Evolutionary conservation across 148 eudicot species (phyloP).

Genomic region (Chenopodium formosanum): DNA sequence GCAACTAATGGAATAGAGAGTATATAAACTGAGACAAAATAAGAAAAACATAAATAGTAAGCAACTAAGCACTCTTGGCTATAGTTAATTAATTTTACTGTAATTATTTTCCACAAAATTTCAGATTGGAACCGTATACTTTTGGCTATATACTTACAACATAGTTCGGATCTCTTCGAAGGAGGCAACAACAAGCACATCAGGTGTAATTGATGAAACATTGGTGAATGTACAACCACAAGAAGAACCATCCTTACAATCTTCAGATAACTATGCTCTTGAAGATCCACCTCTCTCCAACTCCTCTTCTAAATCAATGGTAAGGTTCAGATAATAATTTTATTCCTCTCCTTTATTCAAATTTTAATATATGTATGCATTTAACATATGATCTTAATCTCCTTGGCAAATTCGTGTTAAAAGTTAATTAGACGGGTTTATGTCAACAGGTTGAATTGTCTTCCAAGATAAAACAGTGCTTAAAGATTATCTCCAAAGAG

Average conservation of each 20-base stretch:
- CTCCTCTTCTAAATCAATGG: neutral
- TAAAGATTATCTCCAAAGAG: conserved; percentile 13
- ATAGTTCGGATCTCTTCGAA: conserved; percentile 55
- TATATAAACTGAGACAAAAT: no score
- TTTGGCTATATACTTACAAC: conserved; percentile 85
- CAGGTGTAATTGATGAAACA: neutral
- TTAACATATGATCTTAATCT: no score
- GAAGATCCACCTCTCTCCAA: neutral
- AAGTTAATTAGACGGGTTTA: no score
- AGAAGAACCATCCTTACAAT: neutral
- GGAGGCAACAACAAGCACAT: neutral
- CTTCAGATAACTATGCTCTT: conserved; percentile 3
- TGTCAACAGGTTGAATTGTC: conserved; percentile 28
- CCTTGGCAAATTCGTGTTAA: no score
- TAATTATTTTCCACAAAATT: neutral
- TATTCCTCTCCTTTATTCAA: no score
- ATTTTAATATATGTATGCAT: no score
- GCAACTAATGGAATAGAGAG: no score
- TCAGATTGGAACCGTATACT: conserved; percentile 73
- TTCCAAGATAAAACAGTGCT: conserved; percentile 21
- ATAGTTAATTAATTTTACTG: no score
- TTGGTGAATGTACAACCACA: neutral
- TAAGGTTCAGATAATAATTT: neutral
- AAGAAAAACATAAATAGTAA: no score
- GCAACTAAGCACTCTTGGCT: no score